Base-by-base conservation (phyloP, 139 green algal species). In the Zygnema circumcarinatum region DNA sequence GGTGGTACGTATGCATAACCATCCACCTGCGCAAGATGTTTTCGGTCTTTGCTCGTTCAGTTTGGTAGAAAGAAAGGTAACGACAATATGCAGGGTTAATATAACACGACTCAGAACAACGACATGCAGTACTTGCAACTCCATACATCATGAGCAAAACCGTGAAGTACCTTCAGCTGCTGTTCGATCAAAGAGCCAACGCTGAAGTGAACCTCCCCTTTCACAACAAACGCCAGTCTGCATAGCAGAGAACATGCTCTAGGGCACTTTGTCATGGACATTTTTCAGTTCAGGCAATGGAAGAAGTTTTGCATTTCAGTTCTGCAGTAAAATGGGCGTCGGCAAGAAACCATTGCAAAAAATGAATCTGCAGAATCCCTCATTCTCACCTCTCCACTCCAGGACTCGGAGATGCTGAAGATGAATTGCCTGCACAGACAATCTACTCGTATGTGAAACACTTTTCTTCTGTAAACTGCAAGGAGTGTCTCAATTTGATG, bases 221-320 rank as follows among this genome's bases (percentile, higher is more conserved):
- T 89, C 41, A 98, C 76, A 7, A 98, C 93, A 79, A 98, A 95
- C 0, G 95, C 82, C 69, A 98, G 96, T 47, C 94, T 94, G 86
- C 79, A 79, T 0, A 86, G 11, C 25, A 80, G 29, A 31, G 31
- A 32, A 29, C 25, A 80, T 25, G 25, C 73, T 25, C 25, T 80
- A 29, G 56, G 22, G 41, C 25, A 80, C 22, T 25, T 32, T 53
- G 73, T 68, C 29, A n/a, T n/a, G n/a, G n/a, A n/a, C n/a, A n/a
- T n/a, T n/a, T n/a, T n/a, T n/a, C n/a, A n/a, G n/a, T n/a, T n/a
- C n/a, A n/a, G n/a, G n/a, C n/a, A n/a, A n/a, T n/a, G n/a, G n/a
- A n/a, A n/a, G n/a, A n/a, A n/a, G n/a, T n/a, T n/a, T n/a, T n/a
- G n/a, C n/a, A n/a, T n/a, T n/a, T n/a, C n/a, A n/a, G n/a, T n/a